Base-by-base conservation (phyloP, 345 rosid species). In the Euphorbia tirucalli region DNA sequence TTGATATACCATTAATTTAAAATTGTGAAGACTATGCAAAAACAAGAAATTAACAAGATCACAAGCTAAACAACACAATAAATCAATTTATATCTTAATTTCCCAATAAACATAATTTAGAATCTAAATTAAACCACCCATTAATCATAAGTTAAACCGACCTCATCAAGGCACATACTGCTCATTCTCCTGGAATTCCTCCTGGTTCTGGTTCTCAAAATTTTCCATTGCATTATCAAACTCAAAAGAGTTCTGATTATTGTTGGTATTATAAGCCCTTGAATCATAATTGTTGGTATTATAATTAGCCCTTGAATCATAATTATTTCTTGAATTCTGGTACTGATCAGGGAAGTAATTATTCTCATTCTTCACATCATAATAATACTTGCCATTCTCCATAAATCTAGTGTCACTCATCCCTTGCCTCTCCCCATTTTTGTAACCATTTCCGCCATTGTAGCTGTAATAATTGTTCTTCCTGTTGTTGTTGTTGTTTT, bases 331-430 rank as follows among this genome's bases (percentile, higher is more conserved):
- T 19, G 70, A 41, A 24, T 54, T 55, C 63, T 63, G 78, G 27
- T 62, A 37, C 61, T 74, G 61, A 43, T 69, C 61, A 13, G 27
- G 57, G 37, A 55, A 22, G 14, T 57, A 35, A 11, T 58, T 66
- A 14, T 54, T 71, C 71, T 41, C 68, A 32, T 43, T 37, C 4
- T 2, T 18, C 14, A 41, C 0, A 19, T 76, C 72, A 61, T 59
- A 22, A n/a, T 18, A 76, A 28, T 66, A 77, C 63, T 50, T 77
- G 5, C 72, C 80, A 2, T 71, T 61, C n/a, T 50, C 72, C 80
- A 71, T 5, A 68, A 2, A 71, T 56, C 72, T 71, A 14, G 80
- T 77, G 61, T 77, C 80, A 35, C 80, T 77, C 80, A 77, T 77
- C 16, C 80, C 80, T 61, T 71, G 80, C 64, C 39, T 71, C 71